Evolutionary conservation across 108 stramenopile genomes (phyloP).

Genomic region (Seminavis robusta): DNA sequence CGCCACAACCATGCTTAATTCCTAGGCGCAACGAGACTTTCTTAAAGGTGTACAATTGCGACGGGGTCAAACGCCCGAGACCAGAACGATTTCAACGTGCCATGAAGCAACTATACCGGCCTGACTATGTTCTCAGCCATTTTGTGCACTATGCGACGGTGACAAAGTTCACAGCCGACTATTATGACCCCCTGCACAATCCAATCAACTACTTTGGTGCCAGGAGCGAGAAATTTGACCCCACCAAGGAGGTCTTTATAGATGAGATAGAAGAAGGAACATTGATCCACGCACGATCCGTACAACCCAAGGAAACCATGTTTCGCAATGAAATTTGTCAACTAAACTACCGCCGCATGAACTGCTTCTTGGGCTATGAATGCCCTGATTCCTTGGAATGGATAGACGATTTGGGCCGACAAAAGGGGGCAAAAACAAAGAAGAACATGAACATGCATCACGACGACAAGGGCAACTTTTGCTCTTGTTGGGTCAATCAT

Average conservation of each 20-base stretch:
- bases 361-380: slow-evolving; percentile 45
- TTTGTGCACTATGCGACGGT: slow-evolving; percentile 83
- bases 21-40: slow-evolving; percentile 34
- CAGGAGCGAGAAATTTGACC: background rate
- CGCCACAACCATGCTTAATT: slow-evolving; percentile 17
- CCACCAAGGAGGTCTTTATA: slow-evolving; percentile 4
- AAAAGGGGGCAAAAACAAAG: too few species aligned
- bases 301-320: slow-evolving; percentile 53
- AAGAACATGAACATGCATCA: slow-evolving; percentile 52
- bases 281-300: slow-evolving; percentile 19
- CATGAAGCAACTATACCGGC: slow-evolving; percentile 80
- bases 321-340: slow-evolving; percentile 37
- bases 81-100: slow-evolving; percentile 59
- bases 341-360: slow-evolving; percentile 20
- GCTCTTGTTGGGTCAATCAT: slow-evolving; percentile 51
- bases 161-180: slow-evolving; percentile 21
- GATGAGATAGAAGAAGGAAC: slow-evolving; percentile 15
- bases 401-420: slow-evolving; percentile 34
- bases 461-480: slow-evolving; percentile 46
- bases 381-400: slow-evolving; percentile 52
- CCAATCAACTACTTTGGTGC: background rate
- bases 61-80: slow-evolving; percentile 53
- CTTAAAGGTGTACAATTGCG: slow-evolving; percentile 75
- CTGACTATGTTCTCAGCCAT: slow-evolving; percentile 64
- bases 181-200: background rate